Conservation (phyloP, 805 yeast genomes). For the Ogataea kodamae region DNA sequence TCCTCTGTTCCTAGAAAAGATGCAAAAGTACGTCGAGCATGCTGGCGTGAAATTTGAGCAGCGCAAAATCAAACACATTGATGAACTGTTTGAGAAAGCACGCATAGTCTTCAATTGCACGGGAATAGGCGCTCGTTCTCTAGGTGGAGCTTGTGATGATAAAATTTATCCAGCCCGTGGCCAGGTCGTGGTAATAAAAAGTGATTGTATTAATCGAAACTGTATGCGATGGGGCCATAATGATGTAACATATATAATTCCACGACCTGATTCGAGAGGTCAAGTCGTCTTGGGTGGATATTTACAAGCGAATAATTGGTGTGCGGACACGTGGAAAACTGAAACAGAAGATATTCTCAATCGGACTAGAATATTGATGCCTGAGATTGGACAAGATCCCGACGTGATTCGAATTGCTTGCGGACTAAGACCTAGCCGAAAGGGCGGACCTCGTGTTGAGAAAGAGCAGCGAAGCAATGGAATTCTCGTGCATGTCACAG, state of each 20-base stretch:
- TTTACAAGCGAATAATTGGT: conserved; percentile 60
- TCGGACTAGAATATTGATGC: conserved; percentile 52
- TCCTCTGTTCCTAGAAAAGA: conserved; percentile 52
- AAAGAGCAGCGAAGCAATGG: conserved; percentile 42
- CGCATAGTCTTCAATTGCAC: conserved; percentile 68
- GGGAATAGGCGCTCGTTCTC: conserved; percentile 62
- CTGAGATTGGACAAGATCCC: conserved; percentile 42
- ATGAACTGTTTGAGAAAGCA: conserved; percentile 49
- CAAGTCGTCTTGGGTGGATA: conserved; percentile 76
- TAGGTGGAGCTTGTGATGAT: conserved; percentile 65
- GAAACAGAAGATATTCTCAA: conserved; percentile 46
- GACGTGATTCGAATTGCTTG: conserved; percentile 64
- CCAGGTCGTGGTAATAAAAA: conserved; percentile 69
- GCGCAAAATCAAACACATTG: conserved; percentile 46
- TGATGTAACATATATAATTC: conserved; percentile 65
- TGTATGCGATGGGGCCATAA: conserved; percentile 57
- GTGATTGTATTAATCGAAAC: conserved; percentile 65
- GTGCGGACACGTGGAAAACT: conserved; percentile 48
- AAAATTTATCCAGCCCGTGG: conserved; percentile 73
- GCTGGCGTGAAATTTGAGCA: conserved; percentile 53
- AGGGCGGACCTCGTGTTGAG: conserved; percentile 74
- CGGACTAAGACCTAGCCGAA: conserved; percentile 73
- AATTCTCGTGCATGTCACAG: conserved; percentile 64
- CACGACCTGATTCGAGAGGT: conserved; percentile 63
- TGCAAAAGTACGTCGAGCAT: conserved; percentile 41